Percentiles rank a stretch among this genome's conserved stretches.
Conservation (phyloP, 441 rosid genomes). For the Mallotus japonicus region DNA sequence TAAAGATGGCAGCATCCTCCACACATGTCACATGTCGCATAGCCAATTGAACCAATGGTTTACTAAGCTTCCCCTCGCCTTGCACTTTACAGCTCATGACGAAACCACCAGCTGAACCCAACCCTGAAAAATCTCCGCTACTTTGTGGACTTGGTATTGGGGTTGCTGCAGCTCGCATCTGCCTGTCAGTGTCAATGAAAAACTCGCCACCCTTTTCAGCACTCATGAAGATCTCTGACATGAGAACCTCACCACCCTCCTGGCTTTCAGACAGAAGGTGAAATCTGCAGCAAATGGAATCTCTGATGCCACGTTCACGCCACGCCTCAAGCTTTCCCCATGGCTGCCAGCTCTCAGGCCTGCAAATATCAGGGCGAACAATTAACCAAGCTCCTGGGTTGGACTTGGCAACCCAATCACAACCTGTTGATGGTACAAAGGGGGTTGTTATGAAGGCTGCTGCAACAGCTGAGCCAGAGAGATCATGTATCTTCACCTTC, state of each 20-base stretch:
- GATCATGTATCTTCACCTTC: constrained; percentile 98
- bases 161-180: constrained; percentile 55
- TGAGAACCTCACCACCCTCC: constrained; percentile 74
- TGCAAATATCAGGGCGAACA: constrained; percentile 72
- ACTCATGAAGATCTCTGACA: constrained; percentile 78
- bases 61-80: constrained; percentile 88
- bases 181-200: constrained; percentile 79
- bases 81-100: constrained; percentile 93
- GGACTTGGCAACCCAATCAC: constrained; percentile 94
- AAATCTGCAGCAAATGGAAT: constrained; percentile 81
- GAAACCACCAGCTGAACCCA: constrained; percentile 71
- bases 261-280: constrained; percentile 74
- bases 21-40: constrained; percentile 89
- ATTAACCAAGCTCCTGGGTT: constrained; percentile 97
- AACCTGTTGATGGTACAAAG: constrained; percentile 91
- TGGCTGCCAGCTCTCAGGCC: constrained; percentile 93
- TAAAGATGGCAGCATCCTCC: constrained; percentile 96
- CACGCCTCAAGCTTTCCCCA: constrained; percentile 99
- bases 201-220: constrained; percentile 96
- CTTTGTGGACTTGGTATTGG: constrained; percentile 91
- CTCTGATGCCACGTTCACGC: constrained; percentile 92
- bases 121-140: constrained; percentile 83
- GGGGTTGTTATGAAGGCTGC: constrained; percentile 99
- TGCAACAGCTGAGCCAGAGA: constrained; percentile 93
- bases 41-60: constrained; percentile 78